These are phyloP conservation scores for Phytophthora podocarpi DNA, from an alignment of 352 stramenopile genomes.

Conservation along the genomic window DNA sequence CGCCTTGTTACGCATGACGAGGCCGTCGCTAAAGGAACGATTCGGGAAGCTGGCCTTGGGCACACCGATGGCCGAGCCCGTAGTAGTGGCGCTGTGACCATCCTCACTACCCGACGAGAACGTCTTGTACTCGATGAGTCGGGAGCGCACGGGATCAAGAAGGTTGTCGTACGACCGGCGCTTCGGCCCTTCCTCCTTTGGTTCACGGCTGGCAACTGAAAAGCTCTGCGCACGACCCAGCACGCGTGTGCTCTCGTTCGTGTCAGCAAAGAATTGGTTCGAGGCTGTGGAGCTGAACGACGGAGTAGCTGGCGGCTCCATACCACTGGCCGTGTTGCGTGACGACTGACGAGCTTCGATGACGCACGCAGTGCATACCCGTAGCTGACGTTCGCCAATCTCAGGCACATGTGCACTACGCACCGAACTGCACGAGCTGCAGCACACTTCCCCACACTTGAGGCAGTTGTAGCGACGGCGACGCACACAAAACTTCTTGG, in stretches of 20 bases:
- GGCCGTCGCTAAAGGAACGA: slow-evolving; percentile 79
- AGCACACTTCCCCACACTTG: slow-evolving; percentile 83
- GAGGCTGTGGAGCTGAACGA: slow-evolving; percentile 8
- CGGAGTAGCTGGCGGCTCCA: slow-evolving; percentile 23
- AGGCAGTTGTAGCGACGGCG: slow-evolving; percentile 84
- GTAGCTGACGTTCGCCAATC: slow-evolving; percentile 73
- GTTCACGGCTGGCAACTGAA: slow-evolving; percentile 25
- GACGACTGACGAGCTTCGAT: slow-evolving; percentile 67
- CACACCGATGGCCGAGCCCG: slow-evolving; percentile 38
- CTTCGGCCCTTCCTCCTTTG: slow-evolving; percentile 25
- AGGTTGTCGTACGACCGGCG: slow-evolving; percentile 78
- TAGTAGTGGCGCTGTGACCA: slow-evolving; percentile 4
- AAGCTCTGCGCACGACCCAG: slow-evolving; percentile 57
- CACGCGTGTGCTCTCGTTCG: slow-evolving; percentile 1
- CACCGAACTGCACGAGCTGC: slow-evolving; percentile 76
- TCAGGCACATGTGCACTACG: slow-evolving; percentile 69
- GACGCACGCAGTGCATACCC: slow-evolving; percentile 82
- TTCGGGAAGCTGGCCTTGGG: slow-evolving; percentile 68
- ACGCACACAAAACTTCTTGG: slow-evolving; percentile 78
- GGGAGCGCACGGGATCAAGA: slow-evolving; percentile 71
- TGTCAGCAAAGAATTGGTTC: slow-evolving; percentile 29
- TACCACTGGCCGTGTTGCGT: slow-evolving; percentile 32
- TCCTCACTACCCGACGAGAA: slow-evolving; percentile 52
- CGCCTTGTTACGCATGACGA: slow-evolving; percentile 70
- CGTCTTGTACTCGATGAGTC: slow-evolving; percentile 85